Evolutionary conservation across 2,329 filamentous ascomycete species (phyloP), one percentile per base, ranked within the genome.

Genomic region (Xylariaceae sp.): DNA sequence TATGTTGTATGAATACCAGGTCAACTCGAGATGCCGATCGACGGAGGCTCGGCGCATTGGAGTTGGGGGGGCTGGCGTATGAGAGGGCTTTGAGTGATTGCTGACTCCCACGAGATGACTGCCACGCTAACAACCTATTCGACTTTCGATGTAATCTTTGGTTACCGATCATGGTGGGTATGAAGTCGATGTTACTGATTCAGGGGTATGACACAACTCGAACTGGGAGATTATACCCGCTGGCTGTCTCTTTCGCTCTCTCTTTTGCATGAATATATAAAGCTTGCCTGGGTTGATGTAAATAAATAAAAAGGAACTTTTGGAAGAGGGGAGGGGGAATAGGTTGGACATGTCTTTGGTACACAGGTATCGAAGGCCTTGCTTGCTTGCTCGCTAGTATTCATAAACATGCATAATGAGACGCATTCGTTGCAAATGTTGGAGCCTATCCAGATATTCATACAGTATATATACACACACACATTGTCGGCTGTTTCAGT

Each of bases 391-490:
- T 42, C 8, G 37, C 37, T 42, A 13, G 39, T 35, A n/a, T 47
- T 58, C 9, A 39, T 35, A 50, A 51, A 15, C 23, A 53, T 37
- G 23, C 35, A 58, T 51, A 39, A 30, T 55, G 35, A 56, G n/a
- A 9, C 34, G 18, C 35, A 13, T 35, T 50, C 9, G 49, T 42
- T 50, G 7, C 15, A 30, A 30, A 30, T 30, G 23, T 30, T 37
- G 34, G 7, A 18, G 47, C 17, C 18, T 51, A 23, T 30, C n/a
- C 6, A 45, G 3, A 42, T 59, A 45, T 57, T 61, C 7, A 51
- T 59, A 59, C 59, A 59, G 34, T 49, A 17, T 55, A 53, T 57
- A 55, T 45, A 59, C 10, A 53, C 50, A 53, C 17, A 44, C 30
- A 42, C 37, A 10, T 8, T 39, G 51, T 50, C 42, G 47, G 23